phyloP scores from a whole-genome alignment of 1,139 yeast genomes.

The Meyerozyma sp. region DNA sequence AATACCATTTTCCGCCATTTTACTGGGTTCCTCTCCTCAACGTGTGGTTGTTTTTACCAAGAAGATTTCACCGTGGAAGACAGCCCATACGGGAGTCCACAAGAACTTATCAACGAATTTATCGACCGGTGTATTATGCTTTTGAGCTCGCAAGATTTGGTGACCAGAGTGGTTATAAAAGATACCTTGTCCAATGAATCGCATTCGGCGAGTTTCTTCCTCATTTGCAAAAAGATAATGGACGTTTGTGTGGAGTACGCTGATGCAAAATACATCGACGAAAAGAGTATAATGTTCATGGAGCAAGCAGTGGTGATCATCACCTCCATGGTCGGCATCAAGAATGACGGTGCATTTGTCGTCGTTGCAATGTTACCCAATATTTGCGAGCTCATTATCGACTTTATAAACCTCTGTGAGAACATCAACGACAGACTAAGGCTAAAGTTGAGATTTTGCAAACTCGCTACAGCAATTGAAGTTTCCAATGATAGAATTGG shows the following conservation, averaged over 20 bases:
- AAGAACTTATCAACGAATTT: conserved; percentile 29
- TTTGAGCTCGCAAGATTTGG: conserved; percentile 46
- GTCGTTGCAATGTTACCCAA: conserved; percentile 31
- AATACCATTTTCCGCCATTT: conserved; percentile 50
- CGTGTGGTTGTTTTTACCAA: conserved; percentile 49
- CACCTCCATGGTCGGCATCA: conserved; percentile 30
- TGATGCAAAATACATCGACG: conserved; percentile 20
- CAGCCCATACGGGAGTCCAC: not conserved
- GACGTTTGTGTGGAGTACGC: conserved; percentile 19
- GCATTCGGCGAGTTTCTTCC: conserved; percentile 37
- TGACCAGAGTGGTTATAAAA: conserved; percentile 41
- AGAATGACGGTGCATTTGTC: conserved; percentile 35
- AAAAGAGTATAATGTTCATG: conserved; percentile 30
- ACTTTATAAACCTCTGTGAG: conserved; percentile 30
- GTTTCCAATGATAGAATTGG: conserved; percentile 31
- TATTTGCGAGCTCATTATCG: conserved; percentile 24
- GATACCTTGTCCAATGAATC: conserved; percentile 44
- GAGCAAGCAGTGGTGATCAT: conserved; percentile 37
- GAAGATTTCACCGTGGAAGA: conserved; percentile 20
- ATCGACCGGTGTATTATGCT: conserved; percentile 47
- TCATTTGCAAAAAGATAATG: conserved; percentile 30
- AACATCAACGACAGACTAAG: conserved; percentile 36
- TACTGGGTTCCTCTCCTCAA: conserved; percentile 57
- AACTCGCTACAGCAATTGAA: conserved; percentile 48
- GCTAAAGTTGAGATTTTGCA: conserved; percentile 55